phyloP scores from a whole-genome alignment of 805 yeast species.

The Dipodascopsis uninucleata region DNA sequence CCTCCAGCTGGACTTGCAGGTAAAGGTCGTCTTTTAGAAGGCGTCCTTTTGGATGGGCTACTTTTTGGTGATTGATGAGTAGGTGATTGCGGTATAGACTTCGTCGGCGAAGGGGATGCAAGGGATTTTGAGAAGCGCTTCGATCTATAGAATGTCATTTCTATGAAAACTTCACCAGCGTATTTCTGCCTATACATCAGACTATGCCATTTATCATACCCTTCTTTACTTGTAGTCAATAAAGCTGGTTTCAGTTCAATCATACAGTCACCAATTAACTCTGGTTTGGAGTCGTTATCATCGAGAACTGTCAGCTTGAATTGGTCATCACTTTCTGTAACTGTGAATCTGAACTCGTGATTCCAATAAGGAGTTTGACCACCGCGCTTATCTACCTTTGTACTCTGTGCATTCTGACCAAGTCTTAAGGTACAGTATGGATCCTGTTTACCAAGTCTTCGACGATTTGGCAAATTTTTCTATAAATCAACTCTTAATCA shows the following conservation, averaged over 20 bases:
- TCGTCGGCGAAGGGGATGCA: not conserved
- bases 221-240: constrained; percentile 61
- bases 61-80: no score
- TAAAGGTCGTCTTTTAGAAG: no score
- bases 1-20: no score
- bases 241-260: constrained; percentile 75
- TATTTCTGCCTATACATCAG: constrained; percentile 62
- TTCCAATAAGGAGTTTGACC: constrained; percentile 95
- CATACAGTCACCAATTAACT: constrained; percentile 76
- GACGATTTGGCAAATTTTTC: constrained; percentile 78
- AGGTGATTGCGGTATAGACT: not conserved
- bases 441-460: constrained; percentile 86
- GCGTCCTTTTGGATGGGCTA: no score
- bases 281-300: constrained; percentile 71
- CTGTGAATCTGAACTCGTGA: constrained; percentile 63
- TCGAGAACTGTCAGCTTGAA: constrained; percentile 75
- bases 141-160: constrained; percentile 88
- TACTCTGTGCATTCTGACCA: constrained; percentile 75
- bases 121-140: no score
- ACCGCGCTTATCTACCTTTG: constrained; percentile 75
- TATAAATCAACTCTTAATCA: constrained; percentile 25
- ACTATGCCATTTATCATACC: constrained; percentile 82
- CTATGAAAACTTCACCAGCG: constrained; percentile 86
- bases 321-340: constrained; percentile 56
- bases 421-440: constrained; percentile 84